Evolutionary conservation across 2,329 filamentous ascomycete genomes (phyloP).

Genomic region (Aquanectria penicillioides): DNA sequence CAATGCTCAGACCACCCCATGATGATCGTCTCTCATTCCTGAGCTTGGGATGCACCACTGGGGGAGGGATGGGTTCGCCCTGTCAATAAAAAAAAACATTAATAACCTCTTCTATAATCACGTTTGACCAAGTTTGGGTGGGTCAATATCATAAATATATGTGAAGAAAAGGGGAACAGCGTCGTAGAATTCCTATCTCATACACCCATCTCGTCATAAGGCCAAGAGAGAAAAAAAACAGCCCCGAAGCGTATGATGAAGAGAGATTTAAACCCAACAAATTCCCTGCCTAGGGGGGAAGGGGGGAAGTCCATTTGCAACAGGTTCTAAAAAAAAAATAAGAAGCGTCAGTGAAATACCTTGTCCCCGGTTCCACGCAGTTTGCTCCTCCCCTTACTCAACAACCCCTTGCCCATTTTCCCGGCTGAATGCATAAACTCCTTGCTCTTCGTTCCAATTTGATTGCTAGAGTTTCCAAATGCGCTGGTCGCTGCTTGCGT

Average conservation of each 20-base stretch:
- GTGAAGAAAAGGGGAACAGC: constrained; percentile 42
- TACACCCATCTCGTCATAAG: constrained; percentile 49
- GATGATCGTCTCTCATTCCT: constrained; percentile 55
- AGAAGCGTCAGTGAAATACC: constrained; percentile 78
- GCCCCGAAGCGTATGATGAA: constrained; percentile 43
- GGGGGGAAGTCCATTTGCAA: constrained; percentile 40
- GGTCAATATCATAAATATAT: constrained; percentile 40
- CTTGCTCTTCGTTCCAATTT: constrained; percentile 86
- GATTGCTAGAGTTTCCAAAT: constrained; percentile 65
- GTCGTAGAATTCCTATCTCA: constrained; percentile 56
- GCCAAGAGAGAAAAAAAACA: constrained; percentile 43
- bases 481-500: constrained; percentile 54
- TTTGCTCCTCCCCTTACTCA: constrained; percentile 91
- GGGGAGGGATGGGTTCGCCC: constrained; percentile 49
- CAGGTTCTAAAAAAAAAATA: constrained; percentile 47
- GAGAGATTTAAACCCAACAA: constrained; percentile 44
- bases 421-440: constrained; percentile 88
- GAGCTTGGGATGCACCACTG: constrained; percentile 47
- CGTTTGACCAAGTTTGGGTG: constrained; percentile 40
- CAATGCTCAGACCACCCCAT: constrained; percentile 54
- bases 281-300: constrained; percentile 37
- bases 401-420: constrained; percentile 88
- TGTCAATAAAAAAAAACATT: constrained; percentile 50
- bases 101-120: constrained; percentile 46
- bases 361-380: constrained; percentile 81